phyloP scores from a whole-genome alignment of 1,284 basidiomycete genomes.

The Boletus mariae region DNA sequence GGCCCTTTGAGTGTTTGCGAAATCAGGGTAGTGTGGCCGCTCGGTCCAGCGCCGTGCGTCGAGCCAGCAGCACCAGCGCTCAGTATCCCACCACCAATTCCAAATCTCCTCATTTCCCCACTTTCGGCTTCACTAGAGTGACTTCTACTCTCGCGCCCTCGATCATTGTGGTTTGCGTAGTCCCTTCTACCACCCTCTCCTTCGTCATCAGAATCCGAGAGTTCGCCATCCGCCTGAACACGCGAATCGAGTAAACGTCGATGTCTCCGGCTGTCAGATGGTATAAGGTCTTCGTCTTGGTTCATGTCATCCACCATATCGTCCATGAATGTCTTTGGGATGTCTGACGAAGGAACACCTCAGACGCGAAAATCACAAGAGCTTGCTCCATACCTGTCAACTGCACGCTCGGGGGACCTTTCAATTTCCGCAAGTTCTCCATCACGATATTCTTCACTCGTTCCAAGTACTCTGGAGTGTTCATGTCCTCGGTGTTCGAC shows the following conservation, averaged over 20 bases:
- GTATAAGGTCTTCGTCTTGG: conserved; percentile 77
- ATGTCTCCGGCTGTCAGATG: conserved; percentile 71
- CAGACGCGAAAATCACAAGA: not conserved
- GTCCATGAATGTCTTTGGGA: conserved; percentile 78
- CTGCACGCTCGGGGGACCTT: conserved; percentile 87
- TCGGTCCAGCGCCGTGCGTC: conserved; percentile 69
- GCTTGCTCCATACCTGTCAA: conserved; percentile 60
- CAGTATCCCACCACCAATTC: conserved; percentile 67
- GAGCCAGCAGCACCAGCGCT: conserved; percentile 50
- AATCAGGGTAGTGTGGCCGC: conserved; percentile 54
- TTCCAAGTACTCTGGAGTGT: conserved; percentile 89
- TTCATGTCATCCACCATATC: conserved; percentile 73
- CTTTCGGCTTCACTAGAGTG: conserved; percentile 36
- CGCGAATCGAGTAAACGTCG: conserved; percentile 68
- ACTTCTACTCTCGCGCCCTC: conserved; percentile 42
- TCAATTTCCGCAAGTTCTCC: conserved; percentile 82
- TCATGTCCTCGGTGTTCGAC: conserved; percentile 96
- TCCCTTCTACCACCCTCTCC: conserved; percentile 77
- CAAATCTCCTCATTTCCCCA: conserved; percentile 53
- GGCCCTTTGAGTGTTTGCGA: conserved; percentile 39
- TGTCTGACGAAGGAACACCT: conserved; percentile 44
- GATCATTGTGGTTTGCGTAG: conserved; percentile 54
- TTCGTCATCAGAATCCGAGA: conserved; percentile 85
- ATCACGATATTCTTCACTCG: conserved; percentile 91
- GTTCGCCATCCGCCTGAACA: conserved; percentile 74